phyloP scores from a whole-genome alignment of 2,329 filamentous ascomycete species.

The Grosmannia serpens region DNA sequence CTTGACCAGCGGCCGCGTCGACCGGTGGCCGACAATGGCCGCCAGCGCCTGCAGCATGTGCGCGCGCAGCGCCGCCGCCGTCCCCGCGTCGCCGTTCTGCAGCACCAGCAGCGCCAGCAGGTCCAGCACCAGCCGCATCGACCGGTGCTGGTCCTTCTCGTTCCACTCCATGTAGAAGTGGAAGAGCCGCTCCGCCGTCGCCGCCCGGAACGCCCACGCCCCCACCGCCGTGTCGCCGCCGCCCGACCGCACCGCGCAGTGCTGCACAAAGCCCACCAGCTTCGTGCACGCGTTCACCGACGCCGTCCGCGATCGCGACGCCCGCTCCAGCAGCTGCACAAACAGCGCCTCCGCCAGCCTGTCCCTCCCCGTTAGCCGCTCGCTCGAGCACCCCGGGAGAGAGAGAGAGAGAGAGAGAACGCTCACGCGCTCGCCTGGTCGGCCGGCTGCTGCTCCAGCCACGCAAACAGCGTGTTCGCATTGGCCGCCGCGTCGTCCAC shows the following conservation, averaged over 20 bases:
- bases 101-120: constrained; percentile 38
- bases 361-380: too few relatives aligned
- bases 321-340: constrained; percentile 33
- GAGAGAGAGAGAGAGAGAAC: neutral
- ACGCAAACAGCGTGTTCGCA: constrained; percentile 15
- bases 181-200: constrained; percentile 39
- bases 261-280: constrained; percentile 51
- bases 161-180: constrained; percentile 57
- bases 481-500: constrained; percentile 15
- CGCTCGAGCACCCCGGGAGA: too few relatives aligned
- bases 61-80: constrained; percentile 27
- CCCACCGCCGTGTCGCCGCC: constrained; percentile 29
- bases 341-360: constrained; percentile 24
- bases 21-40: constrained; percentile 47
- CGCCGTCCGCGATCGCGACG: constrained; percentile 40
- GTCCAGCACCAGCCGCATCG: constrained; percentile 52
- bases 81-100: constrained; percentile 34
- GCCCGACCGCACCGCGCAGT: constrained; percentile 30
- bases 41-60: constrained; percentile 40
- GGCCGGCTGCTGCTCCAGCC: constrained; percentile 14
- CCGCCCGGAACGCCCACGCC: constrained; percentile 39
- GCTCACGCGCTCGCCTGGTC: constrained; percentile 2
- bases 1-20: constrained; percentile 54
- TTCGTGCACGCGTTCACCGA: constrained; percentile 48
- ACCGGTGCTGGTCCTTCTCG: constrained; percentile 52